phyloP scores from a whole-genome alignment of 768 basidiomycete genomes.

The Boletus rufocinnamomeus region DNA sequence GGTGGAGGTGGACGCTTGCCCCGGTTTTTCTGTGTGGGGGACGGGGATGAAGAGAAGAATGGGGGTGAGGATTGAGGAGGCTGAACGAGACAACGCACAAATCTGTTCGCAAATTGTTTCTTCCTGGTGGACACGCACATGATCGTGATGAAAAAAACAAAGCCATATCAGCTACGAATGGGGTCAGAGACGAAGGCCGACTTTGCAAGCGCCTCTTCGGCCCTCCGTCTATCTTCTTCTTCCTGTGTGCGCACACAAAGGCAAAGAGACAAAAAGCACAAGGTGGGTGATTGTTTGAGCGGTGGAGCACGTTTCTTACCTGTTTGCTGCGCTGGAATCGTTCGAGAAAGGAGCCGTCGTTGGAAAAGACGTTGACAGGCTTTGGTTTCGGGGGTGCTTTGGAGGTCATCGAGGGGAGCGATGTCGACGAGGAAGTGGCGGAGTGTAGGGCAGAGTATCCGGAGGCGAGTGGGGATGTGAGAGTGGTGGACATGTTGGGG shows the following conservation, averaged over 20 bases:
- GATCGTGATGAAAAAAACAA: not conserved
- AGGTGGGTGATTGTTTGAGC: no score
- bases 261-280: no score
- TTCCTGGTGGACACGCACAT: conserved; percentile 43
- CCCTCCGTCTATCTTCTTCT: no score
- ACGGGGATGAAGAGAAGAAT: no score
- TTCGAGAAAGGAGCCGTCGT: conserved; percentile 70
- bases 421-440: not conserved
- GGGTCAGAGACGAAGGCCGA: no score
- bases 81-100: conserved; percentile 43
- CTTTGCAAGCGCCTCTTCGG: no score
- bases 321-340: conserved; percentile 28
- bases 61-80: not conserved
- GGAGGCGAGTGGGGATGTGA: not conserved
- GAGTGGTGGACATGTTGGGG: conserved; percentile 15
- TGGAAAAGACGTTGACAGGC: conserved; percentile 61
- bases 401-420: conserved; percentile 10
- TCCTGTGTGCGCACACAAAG: no score
- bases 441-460: not conserved
- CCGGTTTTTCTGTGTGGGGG: conserved; percentile 51
- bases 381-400: conserved; percentile 40
- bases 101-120: conserved; percentile 58
- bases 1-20: conserved; percentile 54
- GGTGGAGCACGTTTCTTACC: no score
- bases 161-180: no score